These are phyloP conservation scores for Lactarius vividus DNA, from an alignment of 768 basidiomycete genomes.

Conservation along the genomic window DNA sequence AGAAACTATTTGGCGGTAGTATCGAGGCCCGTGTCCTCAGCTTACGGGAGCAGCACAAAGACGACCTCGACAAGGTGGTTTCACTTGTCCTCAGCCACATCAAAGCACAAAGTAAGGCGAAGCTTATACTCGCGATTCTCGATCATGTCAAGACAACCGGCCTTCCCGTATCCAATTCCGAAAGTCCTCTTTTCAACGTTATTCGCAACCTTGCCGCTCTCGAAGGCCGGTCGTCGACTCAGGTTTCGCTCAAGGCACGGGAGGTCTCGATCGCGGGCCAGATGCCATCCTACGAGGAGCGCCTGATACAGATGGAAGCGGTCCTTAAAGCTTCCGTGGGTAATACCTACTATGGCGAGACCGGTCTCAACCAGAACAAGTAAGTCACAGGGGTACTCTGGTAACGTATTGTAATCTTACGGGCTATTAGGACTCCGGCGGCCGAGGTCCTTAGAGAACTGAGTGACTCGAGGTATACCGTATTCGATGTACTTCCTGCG, in stretches of 20 bases:
- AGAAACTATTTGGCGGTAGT: constrained; percentile 90
- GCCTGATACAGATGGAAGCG: constrained; percentile 89
- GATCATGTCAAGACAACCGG: constrained; percentile 86
- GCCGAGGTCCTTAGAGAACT: constrained; percentile 87
- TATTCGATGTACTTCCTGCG: constrained; percentile 93
- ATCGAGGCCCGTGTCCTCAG: constrained; percentile 90
- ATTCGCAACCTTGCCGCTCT: constrained; percentile 79
- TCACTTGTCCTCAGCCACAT: constrained; percentile 90
- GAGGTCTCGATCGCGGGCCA: constrained; percentile 96
- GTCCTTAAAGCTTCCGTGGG: constrained; percentile 87
- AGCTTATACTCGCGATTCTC: constrained; percentile 79
- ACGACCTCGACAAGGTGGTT: constrained; percentile 85
- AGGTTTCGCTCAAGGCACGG: constrained; percentile 91
- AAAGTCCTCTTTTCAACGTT: constrained; percentile 71
- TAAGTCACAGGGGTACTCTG: constrained; percentile 8
- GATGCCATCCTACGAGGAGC: constrained; percentile 96
- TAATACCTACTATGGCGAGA: constrained; percentile 87
- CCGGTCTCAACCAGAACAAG: constrained; percentile 59
- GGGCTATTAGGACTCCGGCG: constrained; percentile 62
- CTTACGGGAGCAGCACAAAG: constrained; percentile 90
- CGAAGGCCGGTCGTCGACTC: constrained; percentile 90
- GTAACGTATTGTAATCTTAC: not conserved
- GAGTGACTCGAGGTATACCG: constrained; percentile 93
- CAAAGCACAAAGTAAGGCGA: constrained; percentile 90
- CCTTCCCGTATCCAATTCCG: constrained; percentile 70